Percentiles rank a stretch among this genome's conserved stretches.
phyloP scores from a whole-genome alignment of 768 basidiomycete genomes.

The Boletellus ananas region DNA sequence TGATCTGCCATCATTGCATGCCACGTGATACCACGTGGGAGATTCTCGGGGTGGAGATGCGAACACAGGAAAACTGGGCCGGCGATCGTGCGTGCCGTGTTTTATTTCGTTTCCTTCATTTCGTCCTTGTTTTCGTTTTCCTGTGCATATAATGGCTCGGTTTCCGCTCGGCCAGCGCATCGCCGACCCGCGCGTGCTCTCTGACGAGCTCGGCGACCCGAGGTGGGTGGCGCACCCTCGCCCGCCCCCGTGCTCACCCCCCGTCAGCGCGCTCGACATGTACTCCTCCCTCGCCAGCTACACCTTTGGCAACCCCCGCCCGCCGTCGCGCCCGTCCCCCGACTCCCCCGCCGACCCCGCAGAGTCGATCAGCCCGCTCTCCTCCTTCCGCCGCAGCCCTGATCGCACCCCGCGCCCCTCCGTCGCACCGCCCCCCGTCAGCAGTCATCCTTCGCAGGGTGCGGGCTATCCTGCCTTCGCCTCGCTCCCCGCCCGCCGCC shows the following conservation, averaged over 20 bases:
- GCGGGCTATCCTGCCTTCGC: slow-evolving; percentile 24
- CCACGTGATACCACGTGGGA: slow-evolving; percentile 27
- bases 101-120: not conserved
- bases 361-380: slow-evolving; percentile 37
- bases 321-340: slow-evolving; percentile 12
- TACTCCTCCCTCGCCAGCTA: slow-evolving; percentile 40
- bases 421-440: slow-evolving; percentile 26
- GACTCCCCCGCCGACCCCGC: slow-evolving; percentile 9
- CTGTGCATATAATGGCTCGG: slow-evolving; percentile 12
- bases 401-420: slow-evolving; percentile 48
- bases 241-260: not conserved
- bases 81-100: no score
- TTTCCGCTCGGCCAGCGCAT: slow-evolving; percentile 25
- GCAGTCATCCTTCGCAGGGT: slow-evolving; percentile 35
- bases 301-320: slow-evolving; percentile 38
- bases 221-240: not conserved
- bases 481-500: slow-evolving; percentile 15
- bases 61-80: not conserved
- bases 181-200: slow-evolving; percentile 27
- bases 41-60: slow-evolving; percentile 3
- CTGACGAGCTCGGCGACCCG: slow-evolving; percentile 23
- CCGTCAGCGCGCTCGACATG: slow-evolving; percentile 13
- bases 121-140: not conserved
- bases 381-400: slow-evolving; percentile 22
- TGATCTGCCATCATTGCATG: slow-evolving; percentile 9